phyloP scores from a whole-genome alignment of 2,329 filamentous ascomycete genomes.

The Colletotrichum plurivorum region DNA sequence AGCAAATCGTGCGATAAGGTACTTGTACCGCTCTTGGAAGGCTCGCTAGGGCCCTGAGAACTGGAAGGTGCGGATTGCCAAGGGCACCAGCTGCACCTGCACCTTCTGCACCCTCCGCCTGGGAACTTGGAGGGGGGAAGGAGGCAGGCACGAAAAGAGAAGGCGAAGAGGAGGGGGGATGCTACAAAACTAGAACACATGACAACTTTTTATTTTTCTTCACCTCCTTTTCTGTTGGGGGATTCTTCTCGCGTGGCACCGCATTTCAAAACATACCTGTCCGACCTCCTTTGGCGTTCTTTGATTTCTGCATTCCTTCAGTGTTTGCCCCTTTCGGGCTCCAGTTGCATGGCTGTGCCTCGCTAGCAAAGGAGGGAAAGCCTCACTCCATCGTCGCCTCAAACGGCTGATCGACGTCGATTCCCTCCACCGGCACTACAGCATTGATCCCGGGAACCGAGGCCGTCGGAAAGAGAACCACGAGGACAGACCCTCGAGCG shows the following conservation, averaged over 20 bases:
- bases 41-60: no score
- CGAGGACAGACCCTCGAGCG: neutral
- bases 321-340: neutral
- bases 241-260: neutral
- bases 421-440: neutral
- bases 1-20: neutral
- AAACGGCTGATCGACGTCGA: slow-evolving; percentile 2
- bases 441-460: slow-evolving; percentile 22
- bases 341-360: slow-evolving; percentile 14
- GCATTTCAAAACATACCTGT: neutral
- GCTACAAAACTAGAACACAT: slow-evolving; percentile 16
- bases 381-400: neutral
- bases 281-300: neutral
- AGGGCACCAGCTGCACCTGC: no score
- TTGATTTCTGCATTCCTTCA: neutral
- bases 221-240: no score
- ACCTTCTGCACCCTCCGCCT: no score
- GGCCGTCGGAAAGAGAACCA: neutral
- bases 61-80: no score
- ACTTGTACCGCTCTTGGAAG: no score
- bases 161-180: neutral
- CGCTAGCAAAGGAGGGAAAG: neutral
- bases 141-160: neutral
- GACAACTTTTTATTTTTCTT: neutral
- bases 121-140: neutral